phyloP scores from a whole-genome alignment of 1,284 basidiomycete species.

The Fomitiporia mediterranea region DNA sequence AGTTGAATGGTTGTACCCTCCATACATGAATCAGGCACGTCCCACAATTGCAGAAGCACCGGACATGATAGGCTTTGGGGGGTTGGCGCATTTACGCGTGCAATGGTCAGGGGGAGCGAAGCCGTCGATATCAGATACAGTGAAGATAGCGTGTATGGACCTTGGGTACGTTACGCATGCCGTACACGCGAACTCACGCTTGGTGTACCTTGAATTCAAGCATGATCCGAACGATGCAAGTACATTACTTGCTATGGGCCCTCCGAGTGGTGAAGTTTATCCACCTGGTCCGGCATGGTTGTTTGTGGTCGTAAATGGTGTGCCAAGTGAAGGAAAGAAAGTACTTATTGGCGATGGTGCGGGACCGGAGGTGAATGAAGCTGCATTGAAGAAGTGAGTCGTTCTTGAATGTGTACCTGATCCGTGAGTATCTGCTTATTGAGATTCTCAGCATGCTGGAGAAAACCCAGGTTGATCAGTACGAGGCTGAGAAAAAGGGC shows the following conservation, averaged over 20 bases:
- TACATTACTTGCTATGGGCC: conserved; percentile 47
- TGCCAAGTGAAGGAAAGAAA: conserved; percentile 63
- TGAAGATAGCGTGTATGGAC: conserved; percentile 71
- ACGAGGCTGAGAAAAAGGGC: conserved; percentile 38
- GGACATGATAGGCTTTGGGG: conserved; percentile 43
- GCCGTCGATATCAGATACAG: conserved; percentile 23
- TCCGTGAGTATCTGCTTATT: not conserved
- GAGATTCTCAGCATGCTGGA: conserved; percentile 34
- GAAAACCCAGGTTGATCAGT: conserved; percentile 48
- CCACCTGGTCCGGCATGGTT: conserved; percentile 82
- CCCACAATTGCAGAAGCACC: conserved; percentile 40
- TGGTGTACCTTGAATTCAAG: conserved; percentile 55
- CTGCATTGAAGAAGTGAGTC: conserved; percentile 52
- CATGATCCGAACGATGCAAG: conserved; percentile 32
- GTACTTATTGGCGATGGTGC: conserved; percentile 68
- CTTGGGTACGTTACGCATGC: conserved; percentile 74
- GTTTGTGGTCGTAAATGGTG: conserved; percentile 61
- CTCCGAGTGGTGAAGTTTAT: conserved; percentile 60
- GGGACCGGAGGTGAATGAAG: conserved; percentile 52
- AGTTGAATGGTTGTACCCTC: conserved; percentile 71
- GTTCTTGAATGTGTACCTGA: not conserved
- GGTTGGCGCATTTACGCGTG: conserved; percentile 39
- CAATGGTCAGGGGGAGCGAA: conserved; percentile 30
- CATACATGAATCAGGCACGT: conserved; percentile 58
- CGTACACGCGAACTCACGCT: conserved; percentile 73